Base-by-base conservation (phyloP, 192 early-diverging fungal species). In the Haplosporangium gracile region DNA sequence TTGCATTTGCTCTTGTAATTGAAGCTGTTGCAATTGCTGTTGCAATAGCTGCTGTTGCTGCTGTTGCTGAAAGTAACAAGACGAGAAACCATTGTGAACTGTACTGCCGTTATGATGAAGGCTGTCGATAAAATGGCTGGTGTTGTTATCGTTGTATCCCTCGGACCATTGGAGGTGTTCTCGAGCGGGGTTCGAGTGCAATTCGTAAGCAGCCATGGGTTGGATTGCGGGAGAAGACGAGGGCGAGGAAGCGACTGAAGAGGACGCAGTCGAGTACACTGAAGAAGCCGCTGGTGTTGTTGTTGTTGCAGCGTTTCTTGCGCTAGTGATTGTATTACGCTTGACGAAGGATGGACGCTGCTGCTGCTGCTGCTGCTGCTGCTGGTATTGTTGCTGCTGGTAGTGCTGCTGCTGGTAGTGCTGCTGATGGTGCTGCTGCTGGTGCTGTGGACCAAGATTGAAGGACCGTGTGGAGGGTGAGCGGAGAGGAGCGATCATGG, bases 341-440 rank as follows among this genome's bases (percentile, higher is more conserved):
- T 11, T 65, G 60, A 15, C 29, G 11, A 32, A 4, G 32, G 60
- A 32, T 65, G 60, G 60, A 34, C n/a, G n/a, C 0, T 26, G 29
- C 60, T 65, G 29, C 10, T 65, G 60, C 26, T 63, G 60, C 29
- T 63, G 60, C 1, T 63, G 11, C 7, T 26, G 51, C 5, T 53
- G 51, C 22, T 53, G 51, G 4, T 55, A 6, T 5, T 55, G 53
- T 8, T 55, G 53, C 1, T 55, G 24, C 0, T 55, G 53, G 4
- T 57, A 3, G 2, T 57, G 22, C 22, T 57, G 53, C 4, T 40
- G 13, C 24, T 72, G 70, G 5, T 71, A 18, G 6, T 71, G 40
- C 32, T 71, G 70, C 13, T 40, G 42, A 45, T 45, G 72, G n/a
- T 74, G 72, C 20, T 74, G 72, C n/a, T 74, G 42, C 2, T 74